These are phyloP conservation scores for Astrephomene gubernaculifera DNA, from an alignment of 139 green algal genomes.

Conservation along the genomic window DNA sequence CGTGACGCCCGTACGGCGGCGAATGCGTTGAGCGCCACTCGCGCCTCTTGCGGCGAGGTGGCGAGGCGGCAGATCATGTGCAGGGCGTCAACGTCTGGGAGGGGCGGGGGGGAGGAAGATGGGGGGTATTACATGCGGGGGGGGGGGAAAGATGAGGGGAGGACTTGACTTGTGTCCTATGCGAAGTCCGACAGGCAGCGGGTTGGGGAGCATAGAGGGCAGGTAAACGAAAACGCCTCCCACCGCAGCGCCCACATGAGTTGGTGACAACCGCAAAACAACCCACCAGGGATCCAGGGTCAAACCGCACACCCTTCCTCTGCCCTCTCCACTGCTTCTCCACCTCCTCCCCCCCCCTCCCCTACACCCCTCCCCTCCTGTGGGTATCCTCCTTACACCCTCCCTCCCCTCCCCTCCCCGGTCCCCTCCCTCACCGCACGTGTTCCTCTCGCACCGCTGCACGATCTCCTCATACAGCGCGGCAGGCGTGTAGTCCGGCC, in stretches of 20 bases:
- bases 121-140: not conserved
- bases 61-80: constrained; percentile 48
- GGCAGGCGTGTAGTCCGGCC: constrained; percentile 37
- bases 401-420: not conserved
- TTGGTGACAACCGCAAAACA: not conserved
- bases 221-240: no score
- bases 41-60: constrained; percentile 17
- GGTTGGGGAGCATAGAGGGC: no score
- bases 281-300: no score
- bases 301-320: not conserved
- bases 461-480: constrained; percentile 49
- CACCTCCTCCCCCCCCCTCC: not conserved
- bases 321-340: not conserved
- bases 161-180: not conserved
- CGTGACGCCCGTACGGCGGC: constrained; percentile 44
- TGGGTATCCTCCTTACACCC: not conserved
- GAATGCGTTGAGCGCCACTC: constrained; percentile 33
- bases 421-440: constrained; percentile 35
- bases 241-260: not conserved
- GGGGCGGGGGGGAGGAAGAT: not conserved
- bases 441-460: constrained; percentile 25
- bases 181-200: no score
- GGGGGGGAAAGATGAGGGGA: not conserved
- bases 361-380: not conserved
- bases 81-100: constrained; percentile 24